phyloP scores from a whole-genome alignment of 2,329 filamentous ascomycete species.

The Aspergillus sp. region DNA sequence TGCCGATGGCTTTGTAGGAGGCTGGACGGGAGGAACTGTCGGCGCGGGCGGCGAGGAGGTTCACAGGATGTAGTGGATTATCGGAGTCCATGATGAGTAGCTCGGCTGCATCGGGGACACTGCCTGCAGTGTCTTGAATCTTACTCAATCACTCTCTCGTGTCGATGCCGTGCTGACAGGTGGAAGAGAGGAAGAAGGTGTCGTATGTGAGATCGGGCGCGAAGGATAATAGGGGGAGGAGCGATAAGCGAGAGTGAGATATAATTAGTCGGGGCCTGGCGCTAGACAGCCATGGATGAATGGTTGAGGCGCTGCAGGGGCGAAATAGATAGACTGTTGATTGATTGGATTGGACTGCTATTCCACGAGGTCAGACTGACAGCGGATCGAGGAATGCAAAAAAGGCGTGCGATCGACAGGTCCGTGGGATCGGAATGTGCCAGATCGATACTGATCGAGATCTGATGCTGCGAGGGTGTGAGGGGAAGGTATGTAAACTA shows the following conservation, averaged over 20 bases:
- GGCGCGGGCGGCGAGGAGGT: conserved; percentile 21
- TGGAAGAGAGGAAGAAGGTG: background rate
- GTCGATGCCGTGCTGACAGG: background rate
- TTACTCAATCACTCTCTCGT: background rate
- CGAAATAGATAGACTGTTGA: background rate
- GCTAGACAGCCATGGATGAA: background rate
- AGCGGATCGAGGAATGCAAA: background rate
- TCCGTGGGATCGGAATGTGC: background rate
- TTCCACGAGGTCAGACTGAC: background rate
- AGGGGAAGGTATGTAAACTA: background rate
- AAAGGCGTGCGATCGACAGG: background rate
- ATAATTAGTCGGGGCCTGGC: conserved; percentile 2
- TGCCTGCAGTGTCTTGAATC: background rate
- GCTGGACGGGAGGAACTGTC: conserved; percentile 48
- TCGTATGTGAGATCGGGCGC: background rate
- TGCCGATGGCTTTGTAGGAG: conserved; percentile 81
- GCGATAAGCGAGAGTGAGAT: conserved; percentile 12
- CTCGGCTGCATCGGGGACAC: background rate
- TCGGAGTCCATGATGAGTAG: background rate
- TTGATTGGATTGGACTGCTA: background rate
- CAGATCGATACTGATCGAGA: background rate
- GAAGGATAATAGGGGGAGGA: conserved; percentile 9
- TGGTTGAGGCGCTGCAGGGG: background rate
- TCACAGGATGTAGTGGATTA: conserved; percentile 27
- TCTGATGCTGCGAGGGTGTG: background rate